Evolutionary conservation across 495 filamentous ascomycete genomes (phyloP).

Genomic region (Aspergillus taichungensis): DNA sequence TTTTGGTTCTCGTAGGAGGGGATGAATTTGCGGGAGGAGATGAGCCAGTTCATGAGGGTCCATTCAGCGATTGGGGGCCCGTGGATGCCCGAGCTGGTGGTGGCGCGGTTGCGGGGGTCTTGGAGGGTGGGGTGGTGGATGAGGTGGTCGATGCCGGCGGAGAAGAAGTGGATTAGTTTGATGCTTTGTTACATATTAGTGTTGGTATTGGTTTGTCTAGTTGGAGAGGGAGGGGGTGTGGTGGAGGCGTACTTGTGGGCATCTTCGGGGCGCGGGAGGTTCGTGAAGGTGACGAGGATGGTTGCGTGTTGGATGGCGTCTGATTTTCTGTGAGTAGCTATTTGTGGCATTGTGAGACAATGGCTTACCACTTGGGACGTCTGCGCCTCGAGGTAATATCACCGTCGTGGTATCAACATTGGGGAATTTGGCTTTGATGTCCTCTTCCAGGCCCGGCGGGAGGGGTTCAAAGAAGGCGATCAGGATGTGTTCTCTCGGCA

Average conservation of each 20-base stretch:
- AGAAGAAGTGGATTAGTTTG: conserved; percentile 64
- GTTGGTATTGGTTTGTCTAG: neutral
- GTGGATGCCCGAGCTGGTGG: conserved; percentile 68
- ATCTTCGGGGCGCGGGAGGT: conserved; percentile 13
- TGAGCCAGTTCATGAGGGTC: conserved; percentile 47
- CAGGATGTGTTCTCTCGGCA: conserved; percentile 7
- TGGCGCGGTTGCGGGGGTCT: conserved; percentile 54
- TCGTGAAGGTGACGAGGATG: conserved; percentile 10
- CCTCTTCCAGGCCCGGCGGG: neutral
- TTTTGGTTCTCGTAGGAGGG: conserved; percentile 36
- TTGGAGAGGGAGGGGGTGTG: neutral
- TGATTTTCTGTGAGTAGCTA: neutral
- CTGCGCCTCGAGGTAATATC: neutral
- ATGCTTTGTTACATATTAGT: conserved; percentile 32
- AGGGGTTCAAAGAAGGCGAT: conserved; percentile 5
- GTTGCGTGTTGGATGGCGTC: conserved; percentile 9
- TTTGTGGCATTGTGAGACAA: neutral
- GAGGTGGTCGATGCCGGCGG: conserved; percentile 66
- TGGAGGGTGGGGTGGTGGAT: conserved; percentile 53
- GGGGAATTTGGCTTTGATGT: conserved; percentile 9
- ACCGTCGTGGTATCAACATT: conserved; percentile 3
- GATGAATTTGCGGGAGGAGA: conserved; percentile 46
- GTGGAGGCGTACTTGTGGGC: conserved; percentile 8
- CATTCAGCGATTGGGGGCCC: conserved; percentile 83
- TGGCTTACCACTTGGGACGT: conserved; percentile 10